Base-by-base conservation (phyloP, 371 early-diverging fungal species). In the Apophysomyces trapeziformis region DNA sequence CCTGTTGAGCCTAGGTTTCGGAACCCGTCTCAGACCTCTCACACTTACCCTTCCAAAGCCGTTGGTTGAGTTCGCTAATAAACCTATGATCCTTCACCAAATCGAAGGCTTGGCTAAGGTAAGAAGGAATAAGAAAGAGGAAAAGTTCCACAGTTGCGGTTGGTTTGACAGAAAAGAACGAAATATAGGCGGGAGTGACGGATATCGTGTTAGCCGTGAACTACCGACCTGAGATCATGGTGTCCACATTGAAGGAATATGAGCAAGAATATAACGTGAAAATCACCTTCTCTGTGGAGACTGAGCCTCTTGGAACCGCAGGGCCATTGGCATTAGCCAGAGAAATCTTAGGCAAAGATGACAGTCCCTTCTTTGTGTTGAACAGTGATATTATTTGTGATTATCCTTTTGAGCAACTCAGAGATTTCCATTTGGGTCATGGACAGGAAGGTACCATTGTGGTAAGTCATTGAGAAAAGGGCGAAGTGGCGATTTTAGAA, bases 341-440 rank as follows among this genome's bases (percentile, higher is more conserved):
- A 65, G 92, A 93, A 43, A 90, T 97, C 63, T 90, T 99, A 18
- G 92, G 87, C 67, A 95, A 94, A 77, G 96, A 95, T 77, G 92
- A 94, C 63, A 79, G 84, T 36, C 96, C 96, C n/a, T 99, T 99
- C 88, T 99, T 99, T 89, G 99, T 99, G 11, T 87, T 99, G 57
- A 99, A 99, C 88, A 94, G 95, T 70, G 99, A 99, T 87, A 95
- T 99, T 44, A 99, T 97, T 61, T 99, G 99, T 86, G 95, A 96
- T 60, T 99, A 94, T 83, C 99, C 99, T 43, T 97, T 99, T 77
- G 85, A 89, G 57, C 87, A 93, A 64, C 87, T 99, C 74, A 85
- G 93, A 68, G 89, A 86, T 65, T 95, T 94, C 88, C 99, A 99
- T 78, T 69, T 80, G 18, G 79, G 82, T 43, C 97, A 98, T 77